phyloP scores from a whole-genome alignment of 306 rosid species.

The Dryas alaskensis region DNA sequence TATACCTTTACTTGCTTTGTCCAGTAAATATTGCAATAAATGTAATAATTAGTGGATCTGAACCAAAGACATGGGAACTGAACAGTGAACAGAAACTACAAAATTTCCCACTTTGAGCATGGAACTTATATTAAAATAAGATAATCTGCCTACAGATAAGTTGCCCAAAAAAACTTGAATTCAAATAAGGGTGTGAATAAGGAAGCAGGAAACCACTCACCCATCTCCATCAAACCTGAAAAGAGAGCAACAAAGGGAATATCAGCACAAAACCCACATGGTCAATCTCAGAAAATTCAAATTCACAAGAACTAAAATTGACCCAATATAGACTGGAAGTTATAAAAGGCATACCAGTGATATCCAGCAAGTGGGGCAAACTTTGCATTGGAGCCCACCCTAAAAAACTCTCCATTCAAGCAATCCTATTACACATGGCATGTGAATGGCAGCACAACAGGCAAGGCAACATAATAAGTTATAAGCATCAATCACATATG shows the following conservation, averaged over 20 bases:
- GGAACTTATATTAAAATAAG: background rate
- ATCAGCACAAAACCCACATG: conserved; percentile 27
- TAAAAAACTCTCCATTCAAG: conserved; percentile 90
- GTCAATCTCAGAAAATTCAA: conserved; percentile 2
- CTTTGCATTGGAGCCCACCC: conserved; percentile 90
- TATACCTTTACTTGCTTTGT: background rate
- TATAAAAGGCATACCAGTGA: conserved; percentile 62
- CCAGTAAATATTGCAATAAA: background rate
- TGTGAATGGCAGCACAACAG: background rate
- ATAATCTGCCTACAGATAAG: background rate
- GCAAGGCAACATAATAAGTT: background rate
- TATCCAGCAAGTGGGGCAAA: conserved; percentile 87
- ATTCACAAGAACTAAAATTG: background rate
- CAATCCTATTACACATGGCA: conserved; percentile 57
- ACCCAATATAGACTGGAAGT: background rate
- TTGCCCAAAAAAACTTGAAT: conserved; percentile 20
- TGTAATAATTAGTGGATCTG: background rate
- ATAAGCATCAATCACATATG: too few species aligned
- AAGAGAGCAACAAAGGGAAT: conserved; percentile 22
- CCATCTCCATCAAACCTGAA: conserved; percentile 99
- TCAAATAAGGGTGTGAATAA: conserved; percentile 18
- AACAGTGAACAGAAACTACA: background rate
- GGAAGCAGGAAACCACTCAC: conserved; percentile 45
- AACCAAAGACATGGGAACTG: background rate
- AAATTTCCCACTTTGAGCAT: background rate